A percentile compares a stretch with the other conserved stretches of the same genome.
Evolutionary conservation across 2,329 filamentous ascomycete species (phyloP).

Genomic region (Penicillium sp.): DNA sequence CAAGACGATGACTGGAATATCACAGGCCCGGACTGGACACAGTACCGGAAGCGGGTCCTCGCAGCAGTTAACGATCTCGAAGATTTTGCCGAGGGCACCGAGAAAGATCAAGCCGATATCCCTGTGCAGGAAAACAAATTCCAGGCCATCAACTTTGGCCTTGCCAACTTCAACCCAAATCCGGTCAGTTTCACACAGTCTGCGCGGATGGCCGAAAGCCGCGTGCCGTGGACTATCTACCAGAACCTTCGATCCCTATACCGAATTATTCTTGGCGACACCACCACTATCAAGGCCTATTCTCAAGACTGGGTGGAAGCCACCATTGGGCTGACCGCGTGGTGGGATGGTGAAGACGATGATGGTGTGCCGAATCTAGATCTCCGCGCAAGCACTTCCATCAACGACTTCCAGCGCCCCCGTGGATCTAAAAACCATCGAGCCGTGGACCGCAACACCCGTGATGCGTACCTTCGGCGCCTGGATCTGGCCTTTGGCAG

Average conservation of each 20-base stretch:
- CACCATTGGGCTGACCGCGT: constrained; percentile 76
- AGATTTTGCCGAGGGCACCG: constrained; percentile 75
- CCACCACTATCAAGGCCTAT: constrained; percentile 71
- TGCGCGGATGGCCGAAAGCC: constrained; percentile 74
- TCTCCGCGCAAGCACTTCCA: constrained; percentile 23
- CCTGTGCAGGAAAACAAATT: constrained; percentile 46
- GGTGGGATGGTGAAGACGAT: constrained; percentile 85
- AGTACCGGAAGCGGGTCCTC: constrained; percentile 76
- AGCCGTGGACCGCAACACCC: constrained; percentile 54
- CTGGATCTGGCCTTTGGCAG: constrained; percentile 69
- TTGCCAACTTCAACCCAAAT: constrained; percentile 43
- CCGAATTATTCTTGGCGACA: constrained; percentile 74
- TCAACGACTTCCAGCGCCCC: constrained; percentile 25
- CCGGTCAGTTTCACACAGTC: constrained; percentile 65
- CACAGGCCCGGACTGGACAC: constrained; percentile 75
- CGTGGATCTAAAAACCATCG: constrained; percentile 39
- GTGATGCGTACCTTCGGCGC: constrained; percentile 71
- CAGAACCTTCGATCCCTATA: constrained; percentile 81
- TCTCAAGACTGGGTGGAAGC: constrained; percentile 93
- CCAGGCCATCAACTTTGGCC: constrained; percentile 50
- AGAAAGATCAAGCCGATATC: constrained; percentile 46
- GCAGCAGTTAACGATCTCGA: constrained; percentile 70
- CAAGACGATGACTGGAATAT: constrained; percentile 74
- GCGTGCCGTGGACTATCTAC: constrained; percentile 87
- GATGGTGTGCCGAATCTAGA: constrained; percentile 40